Evolutionary conservation across 768 basidiomycete species (phyloP).

Genomic region (Tephrocybe sp.): DNA sequence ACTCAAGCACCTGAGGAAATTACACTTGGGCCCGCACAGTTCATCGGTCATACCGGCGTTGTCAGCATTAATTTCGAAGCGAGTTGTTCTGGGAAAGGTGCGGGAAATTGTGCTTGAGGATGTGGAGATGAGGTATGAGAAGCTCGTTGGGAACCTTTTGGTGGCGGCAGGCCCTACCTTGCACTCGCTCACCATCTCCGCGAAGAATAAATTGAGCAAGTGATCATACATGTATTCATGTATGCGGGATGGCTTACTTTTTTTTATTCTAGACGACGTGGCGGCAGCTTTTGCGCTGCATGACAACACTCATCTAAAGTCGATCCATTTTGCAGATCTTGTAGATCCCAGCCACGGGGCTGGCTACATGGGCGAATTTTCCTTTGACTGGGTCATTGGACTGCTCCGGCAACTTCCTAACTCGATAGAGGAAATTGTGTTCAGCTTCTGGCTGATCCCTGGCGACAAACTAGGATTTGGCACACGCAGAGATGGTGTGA

Average conservation of each 20-base stretch:
- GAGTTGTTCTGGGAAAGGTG: conserved; percentile 4
- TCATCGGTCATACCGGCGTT: conserved; percentile 4
- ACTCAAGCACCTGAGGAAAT: conserved; percentile 6
- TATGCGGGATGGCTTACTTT: background rate
- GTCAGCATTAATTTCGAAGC: conserved; percentile 4
- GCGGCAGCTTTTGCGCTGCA: background rate
- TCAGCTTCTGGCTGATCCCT: conserved; percentile 15
- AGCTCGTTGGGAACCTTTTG: conserved; percentile 1
- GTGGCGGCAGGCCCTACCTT: conserved; percentile 2
- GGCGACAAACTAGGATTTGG: conserved; percentile 13
- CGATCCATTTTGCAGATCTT: conserved; percentile 14
- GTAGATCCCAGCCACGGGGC: conserved; percentile 11
- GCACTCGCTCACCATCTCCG: conserved; percentile 11
- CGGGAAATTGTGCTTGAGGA: conserved; percentile 6
- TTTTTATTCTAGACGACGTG: background rate
- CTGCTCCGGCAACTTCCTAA: conserved; percentile 7
- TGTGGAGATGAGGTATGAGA: conserved; percentile 4
- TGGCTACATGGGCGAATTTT: background rate
- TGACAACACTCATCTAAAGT: conserved; percentile 5
- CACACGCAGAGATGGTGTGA: background rate
- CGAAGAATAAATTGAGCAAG: conserved; percentile 9
- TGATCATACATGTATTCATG: background rate
- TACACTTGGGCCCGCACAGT: conserved; percentile 10
- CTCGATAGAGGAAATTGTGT: conserved; percentile 2
- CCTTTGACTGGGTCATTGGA: conserved; percentile 12